Base-by-base conservation (phyloP, 805 yeast genomes). In the Candida pini region DNA sequence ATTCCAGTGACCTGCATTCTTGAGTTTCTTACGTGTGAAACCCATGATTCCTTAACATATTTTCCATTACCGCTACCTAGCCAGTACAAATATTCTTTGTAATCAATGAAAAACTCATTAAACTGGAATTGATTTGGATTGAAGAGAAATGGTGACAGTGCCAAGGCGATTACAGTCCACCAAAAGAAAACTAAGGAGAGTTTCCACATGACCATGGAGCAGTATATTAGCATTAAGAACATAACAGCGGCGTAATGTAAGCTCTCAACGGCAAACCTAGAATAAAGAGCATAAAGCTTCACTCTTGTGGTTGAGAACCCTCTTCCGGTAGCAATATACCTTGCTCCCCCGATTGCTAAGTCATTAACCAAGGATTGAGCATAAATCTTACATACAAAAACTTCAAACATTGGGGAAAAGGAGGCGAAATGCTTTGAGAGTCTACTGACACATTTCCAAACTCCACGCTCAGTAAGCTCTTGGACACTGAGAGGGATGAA, bases 251-350 rank as follows among this genome's bases (percentile, higher is more conserved):
- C 89, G 62, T 75, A 76, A 49, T 81, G 78, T 28, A 80, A 65
- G 40, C 84, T 72, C 32, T 78, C 82, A 21, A 76, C 66, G 3
- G 87, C 78, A 58, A 81, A 84, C 41, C 88, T 68, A 8, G 86
- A 63, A 48, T 78, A 84, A 30, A 85, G 64, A 9, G 66, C 57
- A n/a, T 76, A 60, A 50, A 82, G 81, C 22, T 86, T 77, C 30
- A 73, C 68, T 53, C 95, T 68, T 1, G 77, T 67, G 4, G 89
- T 84, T 2, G 94, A 87, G 54, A 84, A 78, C 9, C 88, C 88
- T 59, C 94, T 69, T 12, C 92, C 92, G 1, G 92, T 84, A 2
- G 89, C 79, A 49, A 83, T 80, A 60, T 84, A 84, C 49, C 77
- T 68, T 3, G 94, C 94, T 43, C 90, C 92, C 33, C 94, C 92